Evolutionary conservation across 2,329 filamentous ascomycete genomes (phyloP).

Genomic region (Aspergillus amoenus): DNA sequence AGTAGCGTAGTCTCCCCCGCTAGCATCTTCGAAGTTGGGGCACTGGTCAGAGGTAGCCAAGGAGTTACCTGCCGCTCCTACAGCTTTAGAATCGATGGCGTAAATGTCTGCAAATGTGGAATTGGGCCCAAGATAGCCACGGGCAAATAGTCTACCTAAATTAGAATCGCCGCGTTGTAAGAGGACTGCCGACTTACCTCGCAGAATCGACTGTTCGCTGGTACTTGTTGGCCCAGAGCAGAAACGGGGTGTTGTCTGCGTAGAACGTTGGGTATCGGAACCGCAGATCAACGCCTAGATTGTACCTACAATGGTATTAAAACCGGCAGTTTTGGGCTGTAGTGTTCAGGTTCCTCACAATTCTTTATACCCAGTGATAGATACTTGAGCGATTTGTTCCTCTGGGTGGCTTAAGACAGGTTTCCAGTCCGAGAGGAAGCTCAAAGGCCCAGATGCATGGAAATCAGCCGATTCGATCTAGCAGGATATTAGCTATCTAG

Average conservation of each 20-base stretch:
- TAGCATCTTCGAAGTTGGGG: conserved; percentile 56
- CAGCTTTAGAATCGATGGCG: conserved; percentile 58
- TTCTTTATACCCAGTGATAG: conserved; percentile 64
- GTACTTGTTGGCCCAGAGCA: conserved; percentile 67
- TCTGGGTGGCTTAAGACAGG: conserved; percentile 56
- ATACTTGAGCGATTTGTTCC: conserved; percentile 59
- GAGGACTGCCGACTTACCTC: conserved; percentile 11
- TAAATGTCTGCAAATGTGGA: conserved; percentile 39
- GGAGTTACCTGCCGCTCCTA: conserved; percentile 60
- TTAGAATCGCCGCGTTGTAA: too few species aligned
- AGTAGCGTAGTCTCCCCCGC: conserved; percentile 26
- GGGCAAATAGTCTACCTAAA: conserved; percentile 53
- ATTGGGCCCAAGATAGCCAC: conserved; percentile 60
- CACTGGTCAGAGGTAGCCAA: conserved; percentile 64
- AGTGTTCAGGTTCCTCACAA: conserved; percentile 14
- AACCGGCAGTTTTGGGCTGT: neutral
- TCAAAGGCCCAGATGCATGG: conserved; percentile 52
- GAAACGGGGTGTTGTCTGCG: conserved; percentile 50
- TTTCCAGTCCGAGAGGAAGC: conserved; percentile 60
- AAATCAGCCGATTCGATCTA: conserved; percentile 57
- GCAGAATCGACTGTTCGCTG: conserved; percentile 42
- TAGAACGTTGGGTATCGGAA: conserved; percentile 46
- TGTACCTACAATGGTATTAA: conserved; percentile 28
- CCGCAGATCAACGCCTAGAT: conserved; percentile 18
- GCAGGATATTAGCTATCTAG: neutral